phyloP scores from a whole-genome alignment of 768 basidiomycete genomes.

The Hemileccinum rubropunctum region DNA sequence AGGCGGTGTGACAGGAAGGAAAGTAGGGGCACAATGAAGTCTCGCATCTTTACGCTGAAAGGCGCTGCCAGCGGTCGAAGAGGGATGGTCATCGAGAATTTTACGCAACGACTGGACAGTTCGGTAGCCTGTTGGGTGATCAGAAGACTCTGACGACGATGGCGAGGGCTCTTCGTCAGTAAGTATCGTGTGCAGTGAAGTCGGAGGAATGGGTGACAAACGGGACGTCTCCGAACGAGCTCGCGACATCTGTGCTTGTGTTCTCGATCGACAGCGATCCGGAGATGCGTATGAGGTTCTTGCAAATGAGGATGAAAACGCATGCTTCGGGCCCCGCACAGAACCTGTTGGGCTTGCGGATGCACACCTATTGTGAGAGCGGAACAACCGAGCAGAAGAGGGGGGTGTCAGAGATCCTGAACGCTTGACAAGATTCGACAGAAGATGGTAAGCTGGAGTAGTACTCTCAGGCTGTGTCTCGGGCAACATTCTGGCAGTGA shows the following conservation, averaged over 20 bases:
- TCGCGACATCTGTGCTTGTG: constrained; percentile 7
- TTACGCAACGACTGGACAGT: constrained; percentile 67
- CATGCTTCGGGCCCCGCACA: constrained; percentile 17
- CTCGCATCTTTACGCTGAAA: constrained; percentile 11
- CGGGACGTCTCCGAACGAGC: constrained; percentile 34
- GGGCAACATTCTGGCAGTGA: constrained; percentile 23
- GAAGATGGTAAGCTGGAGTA: constrained; percentile 60
- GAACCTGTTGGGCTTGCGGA: constrained; percentile 32
- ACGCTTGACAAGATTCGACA: constrained; percentile 53
- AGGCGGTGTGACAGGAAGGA: constrained; percentile 41
- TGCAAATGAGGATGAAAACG: constrained; percentile 14
- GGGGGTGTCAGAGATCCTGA: constrained; percentile 28
- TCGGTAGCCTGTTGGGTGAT: constrained; percentile 50
- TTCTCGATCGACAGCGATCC: constrained; percentile 12
- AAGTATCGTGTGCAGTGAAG: constrained; percentile 49
- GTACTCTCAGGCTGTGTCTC: constrained; percentile 40
- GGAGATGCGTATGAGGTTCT: constrained; percentile 10
- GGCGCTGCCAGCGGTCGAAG: constrained; percentile 30
- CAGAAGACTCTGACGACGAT: constrained; percentile 53
- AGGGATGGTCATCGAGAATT: constrained; percentile 55
- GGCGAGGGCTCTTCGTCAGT: constrained; percentile 53
- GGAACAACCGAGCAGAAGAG: constrained; percentile 28
- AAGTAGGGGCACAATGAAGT: constrained; percentile 17
- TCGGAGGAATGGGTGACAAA: constrained; percentile 14
- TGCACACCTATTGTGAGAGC: constrained; percentile 32